phyloP scores from a whole-genome alignment of 768 basidiomycete genomes.

The Amylocystis lapponica region DNA sequence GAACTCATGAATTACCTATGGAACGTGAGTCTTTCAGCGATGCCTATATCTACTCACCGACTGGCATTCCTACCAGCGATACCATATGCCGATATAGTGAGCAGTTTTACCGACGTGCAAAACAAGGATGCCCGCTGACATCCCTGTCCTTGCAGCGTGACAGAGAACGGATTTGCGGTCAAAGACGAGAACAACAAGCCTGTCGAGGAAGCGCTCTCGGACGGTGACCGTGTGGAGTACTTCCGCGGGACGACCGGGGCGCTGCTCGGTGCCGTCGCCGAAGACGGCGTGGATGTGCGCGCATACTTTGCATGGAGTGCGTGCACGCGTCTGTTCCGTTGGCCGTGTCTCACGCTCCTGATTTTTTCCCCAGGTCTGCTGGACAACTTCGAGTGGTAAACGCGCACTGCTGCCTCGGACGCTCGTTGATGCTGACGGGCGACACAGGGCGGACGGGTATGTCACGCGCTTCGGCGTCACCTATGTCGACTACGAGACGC shows the following conservation, averaged over 20 bases:
- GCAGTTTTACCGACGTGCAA: constrained; percentile 12
- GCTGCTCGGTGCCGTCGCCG: constrained; percentile 49
- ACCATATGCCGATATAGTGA: constrained; percentile 50
- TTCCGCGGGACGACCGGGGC: constrained; percentile 54
- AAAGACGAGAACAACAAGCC: constrained; percentile 55
- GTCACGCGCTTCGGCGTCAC: constrained; percentile 64
- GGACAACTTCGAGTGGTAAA: constrained; percentile 65
- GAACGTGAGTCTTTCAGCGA: constrained; percentile 38
- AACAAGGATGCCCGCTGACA: neutral
- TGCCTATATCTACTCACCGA: neutral
- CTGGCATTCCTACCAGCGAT: constrained; percentile 27
- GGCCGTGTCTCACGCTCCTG: constrained; percentile 5
- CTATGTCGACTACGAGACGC: constrained; percentile 67
- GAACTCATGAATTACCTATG: constrained; percentile 64
- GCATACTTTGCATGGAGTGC: constrained; percentile 67
- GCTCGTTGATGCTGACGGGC: neutral
- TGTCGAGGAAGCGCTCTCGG: constrained; percentile 46
- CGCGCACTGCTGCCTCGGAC: neutral
- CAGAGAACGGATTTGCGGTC: constrained; percentile 69
- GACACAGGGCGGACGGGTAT: constrained; percentile 55
- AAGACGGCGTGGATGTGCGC: constrained; percentile 58
- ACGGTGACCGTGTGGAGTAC: constrained; percentile 62
- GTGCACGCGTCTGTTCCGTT: constrained; percentile 16
- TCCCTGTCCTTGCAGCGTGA: constrained; percentile 38
- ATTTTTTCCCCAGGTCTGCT: constrained; percentile 42